Percentiles rank a stretch among this genome's conserved stretches.
Conservation (phyloP, 805 yeast genomes). For the Grigorovia transvaalensis region DNA sequence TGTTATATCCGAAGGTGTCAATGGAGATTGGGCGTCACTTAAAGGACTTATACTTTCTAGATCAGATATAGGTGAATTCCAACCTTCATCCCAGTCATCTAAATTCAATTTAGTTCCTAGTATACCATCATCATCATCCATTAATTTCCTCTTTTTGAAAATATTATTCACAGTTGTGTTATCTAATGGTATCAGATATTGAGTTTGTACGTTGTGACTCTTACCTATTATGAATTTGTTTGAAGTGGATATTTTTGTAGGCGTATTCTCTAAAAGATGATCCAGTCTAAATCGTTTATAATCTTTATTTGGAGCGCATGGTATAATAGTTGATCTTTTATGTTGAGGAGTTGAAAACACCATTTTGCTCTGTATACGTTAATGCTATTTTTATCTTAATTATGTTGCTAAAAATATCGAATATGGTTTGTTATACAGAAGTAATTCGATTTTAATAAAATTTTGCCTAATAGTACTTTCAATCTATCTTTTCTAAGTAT, state of each 20-base stretch:
- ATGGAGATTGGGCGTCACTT: conserved; percentile 13
- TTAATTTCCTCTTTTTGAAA: background rate
- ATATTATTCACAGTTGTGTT: background rate
- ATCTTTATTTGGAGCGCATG: conserved; percentile 10
- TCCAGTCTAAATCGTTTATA: background rate
- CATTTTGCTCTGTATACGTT: background rate
- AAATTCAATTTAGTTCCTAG: conserved; percentile 5
- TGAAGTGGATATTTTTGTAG: background rate
- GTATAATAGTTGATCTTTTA: conserved; percentile 5
- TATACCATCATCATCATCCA: conserved; percentile 3
- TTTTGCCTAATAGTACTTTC: too few species aligned
- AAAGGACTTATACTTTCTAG: conserved; percentile 16
- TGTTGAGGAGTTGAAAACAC: conserved; percentile 12
- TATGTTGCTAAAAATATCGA: too few species aligned
- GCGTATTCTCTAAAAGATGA: background rate
- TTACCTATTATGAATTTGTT: background rate
- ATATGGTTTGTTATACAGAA: too few species aligned
- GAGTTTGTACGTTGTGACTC: background rate
- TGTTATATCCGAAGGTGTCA: background rate
- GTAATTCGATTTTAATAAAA: too few species aligned
- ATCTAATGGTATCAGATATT: background rate
- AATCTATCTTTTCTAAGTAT: too few species aligned
- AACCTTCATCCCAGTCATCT: conserved; percentile 9
- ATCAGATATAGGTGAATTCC: conserved; percentile 10
- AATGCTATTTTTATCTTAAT: too few species aligned